These are phyloP conservation scores for Encephalitozoon hellem DNA, from an alignment of 371 early-diverging fungal species.

Conservation along the genomic window DNA sequence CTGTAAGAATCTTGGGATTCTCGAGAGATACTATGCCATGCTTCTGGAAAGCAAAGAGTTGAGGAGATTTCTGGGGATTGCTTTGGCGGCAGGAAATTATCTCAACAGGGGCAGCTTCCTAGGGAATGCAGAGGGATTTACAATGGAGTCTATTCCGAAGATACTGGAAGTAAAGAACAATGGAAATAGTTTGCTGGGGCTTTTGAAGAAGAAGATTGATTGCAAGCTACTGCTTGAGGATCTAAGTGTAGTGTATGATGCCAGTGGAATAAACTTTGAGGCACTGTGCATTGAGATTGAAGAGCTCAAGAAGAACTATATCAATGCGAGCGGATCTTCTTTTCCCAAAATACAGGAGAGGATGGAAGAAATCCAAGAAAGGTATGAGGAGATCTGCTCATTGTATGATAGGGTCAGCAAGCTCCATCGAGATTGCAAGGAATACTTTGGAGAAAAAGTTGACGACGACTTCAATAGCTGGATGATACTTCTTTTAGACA, in stretches of 20 bases:
- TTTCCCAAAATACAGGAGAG: neutral
- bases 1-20: neutral
- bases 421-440: conserved; percentile 4
- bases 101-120: conserved; percentile 36
- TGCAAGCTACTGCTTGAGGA: neutral
- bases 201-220: neutral
- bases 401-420: neutral
- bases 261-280: neutral
- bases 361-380: neutral
- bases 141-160: conserved; percentile 14
- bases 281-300: neutral
- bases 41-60: conserved; percentile 14
- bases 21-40: neutral
- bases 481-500: conserved; percentile 7
- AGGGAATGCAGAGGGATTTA: conserved; percentile 45
- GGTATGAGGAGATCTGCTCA: neutral
- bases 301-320: conserved; percentile 17
- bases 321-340: neutral
- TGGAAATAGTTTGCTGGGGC: neutral
- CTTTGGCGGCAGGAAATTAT: conserved; percentile 35
- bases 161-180: conserved; percentile 15
- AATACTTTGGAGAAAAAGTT: neutral
- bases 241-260: neutral
- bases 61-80: conserved; percentile 8
- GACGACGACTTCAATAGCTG: neutral